Evolutionary conservation across 2,329 filamentous ascomycete genomes (phyloP), one percentile per base, ranked within the genome.

Genomic region (Xylaria sp.): DNA sequence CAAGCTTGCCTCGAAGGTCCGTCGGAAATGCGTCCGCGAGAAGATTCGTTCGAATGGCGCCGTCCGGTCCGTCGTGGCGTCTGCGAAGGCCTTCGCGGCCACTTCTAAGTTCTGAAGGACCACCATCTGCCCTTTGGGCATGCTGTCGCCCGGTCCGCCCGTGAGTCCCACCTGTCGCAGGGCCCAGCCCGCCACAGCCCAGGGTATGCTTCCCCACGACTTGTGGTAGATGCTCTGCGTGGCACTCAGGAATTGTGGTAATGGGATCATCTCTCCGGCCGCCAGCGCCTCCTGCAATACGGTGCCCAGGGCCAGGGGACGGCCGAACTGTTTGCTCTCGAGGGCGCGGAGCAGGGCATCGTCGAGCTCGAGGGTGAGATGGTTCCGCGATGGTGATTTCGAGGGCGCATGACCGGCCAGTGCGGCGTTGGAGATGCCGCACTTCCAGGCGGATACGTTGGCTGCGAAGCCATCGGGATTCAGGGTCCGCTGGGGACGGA

Each of bases 381-480:
- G 81, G 66, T 85, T 85, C 1, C 83, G 80, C 5, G 77, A 78
- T 0, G 82, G 76, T 20, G 81, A 79, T 31, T 79, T 78, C 13
- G 83, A 82, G 1, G 86, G 80, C 17, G 81, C 78, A 4, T 71
- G 71, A 26, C 93, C 93, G 20, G 86, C 87, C 70, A 88, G 84
- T 0, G 90, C 85, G 1, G 93, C 91, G 60, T 88, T 84, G n/a
- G 88, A 86, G 49, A 97, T 85, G 2, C 90, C 93, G 46, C 87
- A 87, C 66, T 90, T 89, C 94, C 94, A 97, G 61, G 93, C 92
- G 6, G 86, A 82, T 49, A 93, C 84, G 78, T 97, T 97, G 51
- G 93, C 93, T 23, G 85, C 82, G 82, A 93, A 97, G 75, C 93
- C 93, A 79, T 97, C 93, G 0, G 93, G 93, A 77, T 97, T 97